Base-by-base conservation (phyloP, 1,284 basidiomycete species). In the Boletus mariae region DNA sequence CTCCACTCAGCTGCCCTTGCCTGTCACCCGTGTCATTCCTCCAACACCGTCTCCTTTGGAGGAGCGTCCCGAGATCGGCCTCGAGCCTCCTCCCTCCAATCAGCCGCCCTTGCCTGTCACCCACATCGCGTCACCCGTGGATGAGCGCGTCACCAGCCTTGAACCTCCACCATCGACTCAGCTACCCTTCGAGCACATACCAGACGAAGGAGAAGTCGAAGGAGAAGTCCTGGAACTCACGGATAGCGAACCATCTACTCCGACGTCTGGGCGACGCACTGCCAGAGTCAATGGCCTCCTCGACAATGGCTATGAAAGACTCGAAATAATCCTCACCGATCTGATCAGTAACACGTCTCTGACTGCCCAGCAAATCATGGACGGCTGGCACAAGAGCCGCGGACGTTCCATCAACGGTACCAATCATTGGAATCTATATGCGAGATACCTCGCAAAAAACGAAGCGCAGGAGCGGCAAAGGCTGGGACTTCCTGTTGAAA, bases 341-440 rank as follows among this genome's bases (percentile, higher is more conserved):
- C 3, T 41, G 4, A 38, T 43, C 13, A 4, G 5, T 4, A 12
- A 56, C 17, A 56, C 45, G 1, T 49, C 44, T 4, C 13, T 37
- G n/a, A 25, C 55, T 17, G 42, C 20, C 6, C 43, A 43, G 11
- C 53, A 57, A 38, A 38, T 57, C 8, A 15, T 52, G 3, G 37
- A 50, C 11, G 26, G 45, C 17, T 55, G 54, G 53, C 26, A 51
- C n/a, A 57, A 56, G 45, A 50, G 45, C 25, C 29, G 32, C 2
- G 34, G 45, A 6, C 11, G 42, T 13, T 20, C 26, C 13, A 38
- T 56, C 20, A 38, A 29, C 23, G 34, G 26, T 6, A 45, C 25
- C 6, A 58, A 58, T 37, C 52, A 56, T 43, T 58, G 49, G 56
- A 58, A 58, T 15, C 29, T 38, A 28, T 58, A 41, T 11, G 4